Percentiles rank a stretch among this genome's conserved stretches.
Conservation (phyloP, 169 alveolate genomes). For the Plasmodium gallinaceum region DNA sequence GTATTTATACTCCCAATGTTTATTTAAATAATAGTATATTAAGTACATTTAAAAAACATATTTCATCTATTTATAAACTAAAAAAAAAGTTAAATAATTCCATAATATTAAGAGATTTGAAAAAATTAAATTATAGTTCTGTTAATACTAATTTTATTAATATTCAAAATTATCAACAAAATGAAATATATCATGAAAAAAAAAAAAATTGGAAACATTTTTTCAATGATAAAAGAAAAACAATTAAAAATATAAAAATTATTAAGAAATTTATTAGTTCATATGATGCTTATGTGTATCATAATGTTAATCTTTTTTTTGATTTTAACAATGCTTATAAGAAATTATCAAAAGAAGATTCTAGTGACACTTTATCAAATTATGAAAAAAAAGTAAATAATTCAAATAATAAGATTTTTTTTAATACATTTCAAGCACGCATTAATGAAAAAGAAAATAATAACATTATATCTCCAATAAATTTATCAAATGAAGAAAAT, state of each 20-base stretch:
- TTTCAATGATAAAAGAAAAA: constrained; percentile 22
- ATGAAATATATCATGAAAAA: neutral
- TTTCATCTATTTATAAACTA: constrained; percentile 44
- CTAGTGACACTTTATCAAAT: neutral
- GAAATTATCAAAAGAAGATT: neutral
- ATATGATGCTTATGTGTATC: constrained; percentile 60
- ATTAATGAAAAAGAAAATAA: neutral
- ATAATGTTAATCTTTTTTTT: constrained; percentile 20
- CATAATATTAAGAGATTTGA: constrained; percentile 44
- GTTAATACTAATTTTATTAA: neutral
- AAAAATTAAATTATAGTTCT: constrained; percentile 21
- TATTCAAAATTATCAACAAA: neutral
- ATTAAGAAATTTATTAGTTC: constrained; percentile 70
- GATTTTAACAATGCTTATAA: constrained; percentile 33
- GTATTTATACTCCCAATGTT: neutral
- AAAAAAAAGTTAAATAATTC: constrained; percentile 58
- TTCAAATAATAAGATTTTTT: neutral
- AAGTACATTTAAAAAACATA: constrained; percentile 37
- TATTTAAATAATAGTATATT: constrained; percentile 23
- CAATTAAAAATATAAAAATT: constrained; percentile 5
- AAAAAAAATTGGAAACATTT: constrained; percentile 3
- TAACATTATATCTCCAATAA: too few relatives aligned
- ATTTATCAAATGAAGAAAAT: neutral
- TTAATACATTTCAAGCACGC: neutral
- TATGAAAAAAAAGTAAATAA: neutral